Conservation (phyloP, 148 eudicot genomes). For the Persicaria maculosa region DNA sequence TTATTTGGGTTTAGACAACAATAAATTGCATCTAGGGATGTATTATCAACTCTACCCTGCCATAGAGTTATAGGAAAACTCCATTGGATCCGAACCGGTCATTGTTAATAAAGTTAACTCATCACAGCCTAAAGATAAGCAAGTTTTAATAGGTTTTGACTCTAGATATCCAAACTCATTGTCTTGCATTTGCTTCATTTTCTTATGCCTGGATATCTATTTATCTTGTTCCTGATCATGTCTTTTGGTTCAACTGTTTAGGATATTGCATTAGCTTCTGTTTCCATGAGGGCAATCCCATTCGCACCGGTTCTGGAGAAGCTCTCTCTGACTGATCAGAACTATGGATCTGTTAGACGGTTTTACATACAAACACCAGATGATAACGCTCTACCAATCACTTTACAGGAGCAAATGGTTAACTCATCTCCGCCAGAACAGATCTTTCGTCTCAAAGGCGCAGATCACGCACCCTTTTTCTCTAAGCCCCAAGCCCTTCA, state of each 20-base stretch:
- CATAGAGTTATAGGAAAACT: too few relatives aligned
- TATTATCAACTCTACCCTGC: too few relatives aligned
- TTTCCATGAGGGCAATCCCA: conserved; percentile 89
- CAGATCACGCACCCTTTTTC: conserved; percentile 95
- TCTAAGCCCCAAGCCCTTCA: conserved; percentile 94
- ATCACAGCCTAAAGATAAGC: too few relatives aligned
- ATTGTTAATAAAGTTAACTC: too few relatives aligned
- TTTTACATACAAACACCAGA: conserved; percentile 71
- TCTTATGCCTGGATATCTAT: background rate
- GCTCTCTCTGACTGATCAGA: conserved; percentile 49
- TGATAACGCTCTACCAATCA: conserved; percentile 60
- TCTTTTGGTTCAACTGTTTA: conserved; percentile 19
- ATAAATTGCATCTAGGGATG: too few relatives aligned
- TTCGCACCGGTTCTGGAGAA: conserved; percentile 79
- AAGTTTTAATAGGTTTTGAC: too few relatives aligned
- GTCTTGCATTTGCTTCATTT: background rate
- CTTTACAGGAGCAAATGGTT: conserved; percentile 55
- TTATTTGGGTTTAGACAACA: too few relatives aligned
- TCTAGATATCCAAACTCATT: background rate
- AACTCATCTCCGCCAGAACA: conserved; percentile 61
- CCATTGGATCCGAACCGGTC: too few relatives aligned
- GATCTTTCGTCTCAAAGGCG: conserved; percentile 67
- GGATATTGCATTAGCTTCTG: conserved; percentile 88
- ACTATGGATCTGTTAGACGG: conserved; percentile 67
- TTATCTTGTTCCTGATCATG: background rate